Conservation (phyloP, 2,329 filamentous ascomycete species). For the Monilinia fructicola region DNA sequence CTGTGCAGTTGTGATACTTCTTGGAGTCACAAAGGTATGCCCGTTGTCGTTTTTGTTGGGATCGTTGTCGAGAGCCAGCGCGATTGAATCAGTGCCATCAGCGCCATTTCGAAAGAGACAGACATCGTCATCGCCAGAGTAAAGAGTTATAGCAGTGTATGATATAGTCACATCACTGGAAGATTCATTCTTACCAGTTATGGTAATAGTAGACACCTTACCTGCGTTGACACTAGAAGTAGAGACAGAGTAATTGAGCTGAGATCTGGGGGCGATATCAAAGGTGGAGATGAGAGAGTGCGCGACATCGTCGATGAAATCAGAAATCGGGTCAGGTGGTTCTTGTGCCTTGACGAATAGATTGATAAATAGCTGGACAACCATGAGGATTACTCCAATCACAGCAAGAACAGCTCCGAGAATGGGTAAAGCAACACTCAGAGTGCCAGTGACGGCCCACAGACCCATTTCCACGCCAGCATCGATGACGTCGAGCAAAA, state of each 20-base stretch:
- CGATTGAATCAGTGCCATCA: neutral
- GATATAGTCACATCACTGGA: neutral
- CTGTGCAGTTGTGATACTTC: neutral
- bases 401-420: neutral
- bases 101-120: slow-evolving; percentile 11
- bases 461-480: neutral
- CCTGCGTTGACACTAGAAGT: neutral
- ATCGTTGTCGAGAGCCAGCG: neutral
- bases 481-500: neutral
- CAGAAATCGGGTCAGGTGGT: neutral
- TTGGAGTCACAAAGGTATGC: neutral
- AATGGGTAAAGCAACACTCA: slow-evolving; percentile 5
- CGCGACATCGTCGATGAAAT: neutral
- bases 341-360: neutral
- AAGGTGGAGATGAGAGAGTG: neutral
- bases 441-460: slow-evolving; percentile 1
- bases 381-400: neutral
- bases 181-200: neutral
- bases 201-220: neutral
- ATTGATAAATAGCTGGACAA: neutral
- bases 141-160: neutral
- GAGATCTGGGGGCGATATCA: neutral
- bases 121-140: neutral
- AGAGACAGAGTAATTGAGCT: neutral
- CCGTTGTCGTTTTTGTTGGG: slow-evolving; percentile 1